phyloP scores from a whole-genome alignment of 768 basidiomycete genomes.

The Phaffia australis region DNA sequence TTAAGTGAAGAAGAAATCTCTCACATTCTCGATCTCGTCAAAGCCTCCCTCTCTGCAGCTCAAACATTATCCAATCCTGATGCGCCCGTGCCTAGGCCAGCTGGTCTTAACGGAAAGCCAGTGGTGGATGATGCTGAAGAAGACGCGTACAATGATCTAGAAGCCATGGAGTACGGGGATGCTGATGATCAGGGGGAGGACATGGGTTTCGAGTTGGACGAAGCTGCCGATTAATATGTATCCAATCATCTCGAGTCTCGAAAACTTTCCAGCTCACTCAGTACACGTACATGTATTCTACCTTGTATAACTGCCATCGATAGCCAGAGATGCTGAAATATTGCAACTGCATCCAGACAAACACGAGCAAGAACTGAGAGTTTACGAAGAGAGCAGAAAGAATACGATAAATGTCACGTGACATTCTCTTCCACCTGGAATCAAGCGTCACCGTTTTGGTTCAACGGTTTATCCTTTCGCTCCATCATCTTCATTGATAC shows the following conservation, averaged over 20 bases:
- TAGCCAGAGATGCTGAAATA: too few relatives aligned
- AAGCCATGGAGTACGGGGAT: background rate
- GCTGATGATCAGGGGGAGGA: conserved; percentile 7
- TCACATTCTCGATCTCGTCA: conserved; percentile 12
- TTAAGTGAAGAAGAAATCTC: conserved; percentile 17
- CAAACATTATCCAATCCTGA: background rate
- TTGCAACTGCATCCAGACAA: too few relatives aligned
- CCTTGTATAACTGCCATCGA: too few relatives aligned
- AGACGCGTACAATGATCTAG: background rate
- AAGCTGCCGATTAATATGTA: conserved; percentile 8
- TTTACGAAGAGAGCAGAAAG: too few relatives aligned
- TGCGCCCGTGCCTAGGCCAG: background rate
- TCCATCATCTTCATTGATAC: background rate
- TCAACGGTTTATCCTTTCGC: too few relatives aligned
- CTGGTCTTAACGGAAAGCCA: conserved; percentile 19
- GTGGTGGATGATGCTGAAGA: conserved; percentile 24
- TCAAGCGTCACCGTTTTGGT: too few relatives aligned
- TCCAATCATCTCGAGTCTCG: too few relatives aligned
- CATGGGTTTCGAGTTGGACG: conserved; percentile 17
- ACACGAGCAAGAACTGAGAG: too few relatives aligned
- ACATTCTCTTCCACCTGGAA: too few relatives aligned
- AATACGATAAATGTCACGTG: too few relatives aligned
- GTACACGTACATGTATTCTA: too few relatives aligned
- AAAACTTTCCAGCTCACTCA: too few relatives aligned
- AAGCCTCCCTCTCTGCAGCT: background rate